Evolutionary conservation across 2,329 filamentous ascomycete species (phyloP).

Genomic region (Stagonosporopsis chrysanthemi): DNA sequence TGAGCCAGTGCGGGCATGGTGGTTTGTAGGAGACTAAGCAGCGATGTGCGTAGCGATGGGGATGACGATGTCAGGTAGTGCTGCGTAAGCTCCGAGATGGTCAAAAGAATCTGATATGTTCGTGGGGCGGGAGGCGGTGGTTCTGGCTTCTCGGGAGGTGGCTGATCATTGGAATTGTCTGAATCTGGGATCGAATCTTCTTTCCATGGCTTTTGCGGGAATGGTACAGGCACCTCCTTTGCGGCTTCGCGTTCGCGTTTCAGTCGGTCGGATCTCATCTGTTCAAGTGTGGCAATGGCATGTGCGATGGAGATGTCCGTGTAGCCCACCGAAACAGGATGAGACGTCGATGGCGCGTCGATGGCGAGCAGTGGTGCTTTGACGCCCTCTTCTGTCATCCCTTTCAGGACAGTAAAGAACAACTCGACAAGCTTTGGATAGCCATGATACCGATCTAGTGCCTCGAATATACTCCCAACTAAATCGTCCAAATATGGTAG

Average conservation of each 20-base stretch:
- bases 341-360: constrained; percentile 10
- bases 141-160: constrained; percentile 43
- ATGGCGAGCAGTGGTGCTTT: constrained; percentile 61
- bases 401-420: constrained; percentile 81
- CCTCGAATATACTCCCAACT: constrained; percentile 87
- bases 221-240: constrained; percentile 25
- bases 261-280: constrained; percentile 40
- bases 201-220: constrained; percentile 48
- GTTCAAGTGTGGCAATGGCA: constrained; percentile 43
- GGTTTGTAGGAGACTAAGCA: constrained; percentile 78
- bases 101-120: constrained; percentile 80
- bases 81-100: constrained; percentile 83
- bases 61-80: constrained; percentile 90
- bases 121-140: constrained; percentile 73
- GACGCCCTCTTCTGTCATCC: constrained; percentile 82
- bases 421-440: constrained; percentile 86
- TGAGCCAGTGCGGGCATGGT: constrained; percentile 74
- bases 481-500: constrained; percentile 92
- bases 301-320: constrained; percentile 27
- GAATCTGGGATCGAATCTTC: constrained; percentile 40
- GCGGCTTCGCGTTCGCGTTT: constrained; percentile 36
- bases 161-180: constrained; percentile 43
- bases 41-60: constrained; percentile 75
- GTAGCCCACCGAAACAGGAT: not conserved
- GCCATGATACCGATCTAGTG: constrained; percentile 93